Evolutionary conservation across 495 filamentous ascomycete species (phyloP).

Genomic region (Penicillium psychrofluorescens): DNA sequence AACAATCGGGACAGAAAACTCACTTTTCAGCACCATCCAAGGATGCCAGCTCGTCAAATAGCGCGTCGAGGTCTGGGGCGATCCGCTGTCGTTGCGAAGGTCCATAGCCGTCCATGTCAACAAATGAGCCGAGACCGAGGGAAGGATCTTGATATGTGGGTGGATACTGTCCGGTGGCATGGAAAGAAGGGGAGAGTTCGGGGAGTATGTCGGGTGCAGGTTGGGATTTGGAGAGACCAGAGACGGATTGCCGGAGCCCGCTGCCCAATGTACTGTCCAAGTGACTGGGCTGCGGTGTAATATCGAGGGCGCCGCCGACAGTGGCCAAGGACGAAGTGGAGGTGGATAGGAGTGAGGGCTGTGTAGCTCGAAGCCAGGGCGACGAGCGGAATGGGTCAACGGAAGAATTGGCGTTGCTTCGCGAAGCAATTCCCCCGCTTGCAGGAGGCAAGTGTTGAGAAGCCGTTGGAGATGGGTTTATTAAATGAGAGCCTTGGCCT

Average conservation of each 20-base stretch:
- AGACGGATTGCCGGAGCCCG: constrained; percentile 14
- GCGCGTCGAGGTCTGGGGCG: constrained; percentile 34
- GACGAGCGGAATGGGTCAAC: constrained; percentile 19
- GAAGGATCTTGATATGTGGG: constrained; percentile 24
- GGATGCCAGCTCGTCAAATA: constrained; percentile 37
- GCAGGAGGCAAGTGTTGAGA: constrained; percentile 5
- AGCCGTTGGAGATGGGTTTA: background rate
- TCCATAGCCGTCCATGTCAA: constrained; percentile 28
- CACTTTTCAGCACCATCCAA: constrained; percentile 36
- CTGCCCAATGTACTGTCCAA: constrained; percentile 7
- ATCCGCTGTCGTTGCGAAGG: constrained; percentile 28
- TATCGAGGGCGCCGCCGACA: constrained; percentile 13
- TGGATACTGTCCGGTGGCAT: constrained; percentile 19
- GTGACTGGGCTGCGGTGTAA: constrained; percentile 13
- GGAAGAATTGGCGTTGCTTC: constrained; percentile 1
- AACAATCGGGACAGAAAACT: background rate
- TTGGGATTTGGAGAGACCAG: constrained; percentile 16
- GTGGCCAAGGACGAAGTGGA: constrained; percentile 27
- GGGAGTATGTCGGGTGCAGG: constrained; percentile 15
- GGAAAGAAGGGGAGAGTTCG: constrained; percentile 20
- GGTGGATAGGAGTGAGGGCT: constrained; percentile 22
- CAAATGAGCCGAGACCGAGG: constrained; percentile 19
- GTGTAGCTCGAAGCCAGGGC: constrained; percentile 24
- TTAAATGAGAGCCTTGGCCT: background rate
- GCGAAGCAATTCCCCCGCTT: background rate